A percentile compares a stretch with the other conserved stretches of the same genome.
phyloP scores from a whole-genome alignment of 768 basidiomycete genomes.

The Pulveroboletus sp. region DNA sequence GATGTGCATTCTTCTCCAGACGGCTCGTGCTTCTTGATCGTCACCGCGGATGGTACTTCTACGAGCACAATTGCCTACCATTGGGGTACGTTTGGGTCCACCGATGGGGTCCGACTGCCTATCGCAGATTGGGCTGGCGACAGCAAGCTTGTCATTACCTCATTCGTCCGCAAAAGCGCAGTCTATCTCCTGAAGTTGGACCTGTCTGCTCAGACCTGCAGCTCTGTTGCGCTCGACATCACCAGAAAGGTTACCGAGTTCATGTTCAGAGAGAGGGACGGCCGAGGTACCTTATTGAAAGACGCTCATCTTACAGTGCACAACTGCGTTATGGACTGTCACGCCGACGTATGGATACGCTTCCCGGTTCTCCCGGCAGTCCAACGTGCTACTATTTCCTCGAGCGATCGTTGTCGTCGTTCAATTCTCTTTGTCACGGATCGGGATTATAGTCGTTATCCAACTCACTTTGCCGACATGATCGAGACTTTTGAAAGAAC shows the following conservation, averaged over 20 bases:
- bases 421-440: slow-evolving; percentile 43
- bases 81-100: slow-evolving; percentile 55
- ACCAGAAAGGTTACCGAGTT: slow-evolving; percentile 55
- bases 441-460: slow-evolving; percentile 32
- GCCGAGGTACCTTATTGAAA: slow-evolving; percentile 17
- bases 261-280: slow-evolving; percentile 45
- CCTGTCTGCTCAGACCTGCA: slow-evolving; percentile 25
- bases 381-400: slow-evolving; percentile 39
- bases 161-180: slow-evolving; percentile 38
- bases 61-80: slow-evolving; percentile 41
- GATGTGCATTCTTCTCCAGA: slow-evolving; percentile 47
- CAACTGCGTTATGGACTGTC: slow-evolving; percentile 51
- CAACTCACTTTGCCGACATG: slow-evolving; percentile 40
- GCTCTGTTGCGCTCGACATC: slow-evolving; percentile 48
- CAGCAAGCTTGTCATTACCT: slow-evolving; percentile 35
- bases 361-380: slow-evolving; percentile 55
- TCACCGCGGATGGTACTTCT: slow-evolving; percentile 20
- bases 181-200: slow-evolving; percentile 45
- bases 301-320: slow-evolving; percentile 29
- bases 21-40: slow-evolving; percentile 46
- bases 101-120: slow-evolving; percentile 37
- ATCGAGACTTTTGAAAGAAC: slow-evolving; percentile 44
- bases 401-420: slow-evolving; percentile 27
- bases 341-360: slow-evolving; percentile 53
- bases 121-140: slow-evolving; percentile 27